These are phyloP conservation scores for Saccharomyces pastorianus DNA, from an alignment of 1,139 yeast genomes.

Conservation along the genomic window DNA sequence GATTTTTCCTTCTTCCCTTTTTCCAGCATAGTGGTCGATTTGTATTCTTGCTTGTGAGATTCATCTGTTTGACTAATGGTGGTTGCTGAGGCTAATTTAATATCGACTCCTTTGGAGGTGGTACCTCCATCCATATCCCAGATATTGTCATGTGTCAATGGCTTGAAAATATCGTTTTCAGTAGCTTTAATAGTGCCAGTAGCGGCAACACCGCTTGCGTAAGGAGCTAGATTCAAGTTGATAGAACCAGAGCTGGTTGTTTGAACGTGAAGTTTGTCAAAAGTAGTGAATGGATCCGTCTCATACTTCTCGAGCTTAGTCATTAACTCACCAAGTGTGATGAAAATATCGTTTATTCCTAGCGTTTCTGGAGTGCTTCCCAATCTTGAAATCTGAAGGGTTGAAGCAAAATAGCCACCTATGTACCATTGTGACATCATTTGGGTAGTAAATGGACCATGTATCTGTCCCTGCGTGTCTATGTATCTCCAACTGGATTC, in stretches of 20 bases:
- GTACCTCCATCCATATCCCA: background rate
- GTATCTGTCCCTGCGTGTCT: constrained; percentile 27
- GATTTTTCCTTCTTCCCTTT: background rate
- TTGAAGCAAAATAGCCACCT: constrained; percentile 26
- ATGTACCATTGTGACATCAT: constrained; percentile 29
- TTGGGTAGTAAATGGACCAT: constrained; percentile 30
- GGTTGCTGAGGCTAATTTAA: background rate
- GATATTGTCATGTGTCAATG: background rate
- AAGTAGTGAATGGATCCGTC: constrained; percentile 24
- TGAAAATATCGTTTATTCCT: constrained; percentile 22
- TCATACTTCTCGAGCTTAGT: constrained; percentile 18
- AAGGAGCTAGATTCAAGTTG: background rate
- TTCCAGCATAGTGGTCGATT: background rate
- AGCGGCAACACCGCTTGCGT: background rate
- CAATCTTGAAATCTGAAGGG: constrained; percentile 22
- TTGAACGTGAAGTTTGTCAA: constrained; percentile 13
- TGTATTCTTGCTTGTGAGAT: background rate
- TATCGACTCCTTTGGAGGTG: constrained; percentile 10
- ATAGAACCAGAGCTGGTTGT: background rate
- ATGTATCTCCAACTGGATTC: constrained; percentile 31
- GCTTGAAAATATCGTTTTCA: background rate
- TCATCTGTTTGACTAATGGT: background rate
- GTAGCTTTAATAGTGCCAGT: background rate
- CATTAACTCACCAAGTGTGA: constrained; percentile 23
- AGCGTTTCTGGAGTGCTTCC: constrained; percentile 22